Evolutionary conservation across 1,284 basidiomycete genomes (phyloP).

Genomic region (Malassezia arunalokei): DNA sequence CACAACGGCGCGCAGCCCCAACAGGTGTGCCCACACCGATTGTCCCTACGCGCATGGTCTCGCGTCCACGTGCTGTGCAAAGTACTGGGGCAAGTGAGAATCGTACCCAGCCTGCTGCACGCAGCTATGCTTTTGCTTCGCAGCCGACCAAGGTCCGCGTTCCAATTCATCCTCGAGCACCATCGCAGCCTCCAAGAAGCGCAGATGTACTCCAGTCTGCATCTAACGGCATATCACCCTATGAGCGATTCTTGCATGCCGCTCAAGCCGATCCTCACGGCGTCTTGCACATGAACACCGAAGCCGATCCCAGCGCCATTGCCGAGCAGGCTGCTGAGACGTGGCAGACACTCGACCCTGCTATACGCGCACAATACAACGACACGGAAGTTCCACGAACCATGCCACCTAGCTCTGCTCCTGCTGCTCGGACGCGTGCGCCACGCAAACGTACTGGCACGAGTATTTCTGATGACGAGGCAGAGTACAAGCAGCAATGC

Average conservation of each 20-base stretch:
- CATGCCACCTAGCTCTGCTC: background rate
- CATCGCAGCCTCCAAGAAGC: background rate
- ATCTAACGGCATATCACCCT: background rate
- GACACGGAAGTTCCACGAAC: background rate
- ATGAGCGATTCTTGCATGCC: constrained; percentile 2
- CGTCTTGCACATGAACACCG: background rate
- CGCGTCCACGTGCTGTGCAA: background rate
- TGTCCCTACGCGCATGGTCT: background rate
- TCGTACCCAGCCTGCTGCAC: background rate
- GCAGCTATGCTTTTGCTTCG: constrained; percentile 13
- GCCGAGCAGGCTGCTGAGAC: background rate
- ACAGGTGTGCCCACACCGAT: no score
- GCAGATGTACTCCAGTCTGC: no score
- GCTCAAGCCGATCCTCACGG: constrained; percentile 6
- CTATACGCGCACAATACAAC: background rate
- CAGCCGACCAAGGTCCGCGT: background rate
- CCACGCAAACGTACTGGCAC: background rate
- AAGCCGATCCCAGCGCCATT: background rate
- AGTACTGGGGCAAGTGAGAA: no score
- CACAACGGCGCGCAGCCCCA: no score
- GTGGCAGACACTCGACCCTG: constrained; percentile 3
- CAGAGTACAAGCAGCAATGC: constrained; percentile 14
- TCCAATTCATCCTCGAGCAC: background rate
- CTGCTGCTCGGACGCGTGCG: background rate
- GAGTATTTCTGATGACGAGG: constrained; percentile 15